These are phyloP conservation scores for Podila clonocystis DNA, from an alignment of 192 early-diverging fungal species.

Conservation along the genomic window DNA sequence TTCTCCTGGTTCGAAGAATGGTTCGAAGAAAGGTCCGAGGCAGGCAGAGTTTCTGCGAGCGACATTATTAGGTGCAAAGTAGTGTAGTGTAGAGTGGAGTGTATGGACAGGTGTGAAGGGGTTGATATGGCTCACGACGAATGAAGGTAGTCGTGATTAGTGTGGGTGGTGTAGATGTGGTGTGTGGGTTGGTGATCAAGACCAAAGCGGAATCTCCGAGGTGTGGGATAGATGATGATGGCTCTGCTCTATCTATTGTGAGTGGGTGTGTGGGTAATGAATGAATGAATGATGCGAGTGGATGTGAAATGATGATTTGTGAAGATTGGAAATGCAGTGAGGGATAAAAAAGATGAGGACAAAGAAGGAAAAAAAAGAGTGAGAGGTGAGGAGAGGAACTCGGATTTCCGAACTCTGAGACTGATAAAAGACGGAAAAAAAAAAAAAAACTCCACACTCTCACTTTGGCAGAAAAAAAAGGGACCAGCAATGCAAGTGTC, in stretches of 20 bases:
- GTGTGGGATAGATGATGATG: not conserved
- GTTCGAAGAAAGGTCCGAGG: not conserved
- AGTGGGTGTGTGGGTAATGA: slow-evolving; percentile 3
- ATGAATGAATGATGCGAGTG: not conserved
- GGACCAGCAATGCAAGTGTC: too few relatives aligned
- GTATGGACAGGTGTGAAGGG: not conserved
- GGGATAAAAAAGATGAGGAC: not conserved
- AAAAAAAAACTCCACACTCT: not conserved
- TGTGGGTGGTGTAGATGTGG: not conserved
- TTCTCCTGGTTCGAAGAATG: not conserved
- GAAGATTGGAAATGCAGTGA: not conserved
- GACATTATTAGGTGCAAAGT: slow-evolving; percentile 7
- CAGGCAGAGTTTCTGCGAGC: not conserved
- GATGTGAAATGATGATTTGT: not conserved
- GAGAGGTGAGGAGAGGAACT: not conserved
- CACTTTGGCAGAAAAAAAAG: too few relatives aligned
- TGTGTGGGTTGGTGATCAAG: not conserved
- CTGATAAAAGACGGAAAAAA: not conserved
- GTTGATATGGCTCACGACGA: not conserved
- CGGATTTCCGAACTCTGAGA: too few relatives aligned
- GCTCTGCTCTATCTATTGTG: not conserved
- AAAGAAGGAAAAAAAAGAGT: not conserved
- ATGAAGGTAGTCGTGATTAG: not conserved
- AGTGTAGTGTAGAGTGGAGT: not conserved
- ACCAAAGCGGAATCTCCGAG: not conserved